These are phyloP conservation scores for Lactarius pseudohatsudake DNA, from an alignment of 768 basidiomycete genomes.

Conservation along the genomic window DNA sequence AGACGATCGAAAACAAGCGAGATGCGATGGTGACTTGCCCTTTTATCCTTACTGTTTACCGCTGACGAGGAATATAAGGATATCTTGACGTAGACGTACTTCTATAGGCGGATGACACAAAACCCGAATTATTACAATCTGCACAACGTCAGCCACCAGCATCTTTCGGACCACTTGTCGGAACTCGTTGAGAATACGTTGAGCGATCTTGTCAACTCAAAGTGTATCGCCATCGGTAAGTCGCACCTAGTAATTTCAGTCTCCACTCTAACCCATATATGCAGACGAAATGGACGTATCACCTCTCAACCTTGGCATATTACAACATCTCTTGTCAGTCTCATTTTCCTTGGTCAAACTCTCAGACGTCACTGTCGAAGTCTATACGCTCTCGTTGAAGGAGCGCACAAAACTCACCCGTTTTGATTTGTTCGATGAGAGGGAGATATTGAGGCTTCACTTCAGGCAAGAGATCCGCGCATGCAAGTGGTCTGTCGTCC, in stretches of 20 bases:
- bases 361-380: slow-evolving; percentile 92
- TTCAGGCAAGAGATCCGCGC: no score
- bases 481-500: no score
- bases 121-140: slow-evolving; percentile 96
- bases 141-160: slow-evolving; percentile 93
- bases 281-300: slow-evolving; percentile 89
- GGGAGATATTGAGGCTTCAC: no score
- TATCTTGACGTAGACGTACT: slow-evolving; percentile 98
- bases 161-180: slow-evolving; percentile 93
- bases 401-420: slow-evolving; percentile 87
- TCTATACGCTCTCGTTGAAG: slow-evolving; percentile 92
- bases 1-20: slow-evolving; percentile 99
- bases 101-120: slow-evolving; percentile 96
- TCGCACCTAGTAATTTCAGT: background rate
- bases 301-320: slow-evolving; percentile 93
- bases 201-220: slow-evolving; percentile 88
- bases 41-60: background rate
- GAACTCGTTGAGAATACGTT: slow-evolving; percentile 94
- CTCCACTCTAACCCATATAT: background rate
- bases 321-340: slow-evolving; percentile 87
- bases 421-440: no score
- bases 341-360: slow-evolving; percentile 14
- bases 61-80: slow-evolving; percentile 51
- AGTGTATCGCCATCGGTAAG: slow-evolving; percentile 88
- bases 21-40: slow-evolving; percentile 72